Conservation (phyloP, 2,329 filamentous ascomycete species). For the Stagonosporopsis rhizophila region DNA sequence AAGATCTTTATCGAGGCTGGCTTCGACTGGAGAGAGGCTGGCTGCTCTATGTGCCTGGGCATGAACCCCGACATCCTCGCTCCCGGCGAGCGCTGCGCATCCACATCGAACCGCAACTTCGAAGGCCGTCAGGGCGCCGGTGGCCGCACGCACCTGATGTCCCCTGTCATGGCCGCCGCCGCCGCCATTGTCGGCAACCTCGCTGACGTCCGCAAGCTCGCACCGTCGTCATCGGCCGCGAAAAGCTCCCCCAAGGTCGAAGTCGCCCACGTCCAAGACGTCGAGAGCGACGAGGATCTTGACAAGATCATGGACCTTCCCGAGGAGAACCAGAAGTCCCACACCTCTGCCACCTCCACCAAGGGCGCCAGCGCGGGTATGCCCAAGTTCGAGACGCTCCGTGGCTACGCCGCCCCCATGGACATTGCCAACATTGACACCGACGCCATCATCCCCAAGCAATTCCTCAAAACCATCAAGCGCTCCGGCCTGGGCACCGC, state of each 20-base stretch:
- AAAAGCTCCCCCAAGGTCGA: slow-evolving; percentile 65
- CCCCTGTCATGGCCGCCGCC: slow-evolving; percentile 93
- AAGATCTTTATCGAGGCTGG: slow-evolving; percentile 91
- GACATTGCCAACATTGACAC: slow-evolving; percentile 93
- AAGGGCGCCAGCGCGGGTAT: slow-evolving; percentile 67
- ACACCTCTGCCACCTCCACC: slow-evolving; percentile 65
- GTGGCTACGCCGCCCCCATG: slow-evolving; percentile 86
- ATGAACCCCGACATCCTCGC: slow-evolving; percentile 99
- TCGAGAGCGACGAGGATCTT: slow-evolving; percentile 67
- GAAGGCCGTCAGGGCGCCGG: slow-evolving; percentile 93
- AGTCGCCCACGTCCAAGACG: slow-evolving; percentile 64
- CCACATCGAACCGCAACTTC: slow-evolving; percentile 96
- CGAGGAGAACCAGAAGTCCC: slow-evolving; percentile 68
- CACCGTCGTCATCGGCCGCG: slow-evolving; percentile 53
- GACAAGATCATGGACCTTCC: slow-evolving; percentile 68
- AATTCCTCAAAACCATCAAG: slow-evolving; percentile 99
- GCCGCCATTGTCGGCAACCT: slow-evolving; percentile 90
- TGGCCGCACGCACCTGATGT: slow-evolving; percentile 94
- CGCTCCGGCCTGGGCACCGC: slow-evolving; percentile 89
- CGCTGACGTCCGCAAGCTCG: slow-evolving; percentile 84
- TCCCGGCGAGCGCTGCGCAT: slow-evolving; percentile 90
- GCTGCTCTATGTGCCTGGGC: slow-evolving; percentile 98
- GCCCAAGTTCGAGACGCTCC: slow-evolving; percentile 82
- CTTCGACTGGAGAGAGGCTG: slow-evolving; percentile 97
- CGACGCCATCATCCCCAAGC: slow-evolving; percentile 99